phyloP scores from a whole-genome alignment of 2,329 filamentous ascomycete genomes.

The Colletotrichum tamarilloi region DNA sequence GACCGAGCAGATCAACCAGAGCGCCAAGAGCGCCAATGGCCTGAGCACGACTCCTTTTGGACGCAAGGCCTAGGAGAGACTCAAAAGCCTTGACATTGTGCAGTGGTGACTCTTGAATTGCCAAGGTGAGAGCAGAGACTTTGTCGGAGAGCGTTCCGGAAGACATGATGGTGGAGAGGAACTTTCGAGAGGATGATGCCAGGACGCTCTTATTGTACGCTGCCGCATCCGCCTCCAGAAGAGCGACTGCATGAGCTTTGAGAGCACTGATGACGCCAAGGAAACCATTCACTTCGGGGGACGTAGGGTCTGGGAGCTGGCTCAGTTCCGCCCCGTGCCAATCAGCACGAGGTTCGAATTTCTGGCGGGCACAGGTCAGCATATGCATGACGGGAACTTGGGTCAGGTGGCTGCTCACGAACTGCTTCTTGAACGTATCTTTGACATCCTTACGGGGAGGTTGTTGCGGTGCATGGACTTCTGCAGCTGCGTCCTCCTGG shows the following conservation, averaged over 20 bases:
- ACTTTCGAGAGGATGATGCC: conserved; percentile 90
- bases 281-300: conserved; percentile 58
- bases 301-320: conserved; percentile 54
- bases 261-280: conserved; percentile 59
- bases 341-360: conserved; percentile 67
- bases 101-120: conserved; percentile 94
- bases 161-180: conserved; percentile 96
- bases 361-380: conserved; percentile 47
- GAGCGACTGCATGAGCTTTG: conserved; percentile 76
- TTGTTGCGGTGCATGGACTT: conserved; percentile 14
- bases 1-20: conserved; percentile 92
- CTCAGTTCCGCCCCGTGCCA: conserved; percentile 63
- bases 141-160: conserved; percentile 97
- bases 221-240: conserved; percentile 82
- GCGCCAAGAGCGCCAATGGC: conserved; percentile 93
- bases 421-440: conserved; percentile 56
- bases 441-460: conserved; percentile 8
- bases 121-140: conserved; percentile 92
- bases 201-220: conserved; percentile 80
- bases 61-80: conserved; percentile 82
- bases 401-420: conserved; percentile 32
- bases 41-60: conserved; percentile 92
- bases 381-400: neutral
- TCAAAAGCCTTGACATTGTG: conserved; percentile 94
- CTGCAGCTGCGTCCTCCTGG: conserved; percentile 39